Evolutionary conservation across 2,329 filamentous ascomycete genomes (phyloP), one percentile per base, ranked within the genome.

Genomic region (Coleophoma crateriformis): DNA sequence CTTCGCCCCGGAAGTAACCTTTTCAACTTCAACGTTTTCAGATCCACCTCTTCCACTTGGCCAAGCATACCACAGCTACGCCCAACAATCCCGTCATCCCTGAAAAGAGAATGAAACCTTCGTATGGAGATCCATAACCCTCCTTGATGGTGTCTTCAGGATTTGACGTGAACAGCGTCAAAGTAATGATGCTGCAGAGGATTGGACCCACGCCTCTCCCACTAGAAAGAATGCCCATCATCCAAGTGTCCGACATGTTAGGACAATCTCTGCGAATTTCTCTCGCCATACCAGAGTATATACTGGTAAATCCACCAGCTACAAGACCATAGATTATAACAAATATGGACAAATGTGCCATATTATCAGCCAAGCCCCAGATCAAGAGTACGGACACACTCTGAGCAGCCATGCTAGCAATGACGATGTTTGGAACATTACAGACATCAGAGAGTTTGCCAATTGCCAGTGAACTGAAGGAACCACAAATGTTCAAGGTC

Each of bases 131-230:
- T 4, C 72, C 71, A 53, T 76, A 79, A 0, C 70, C 75, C 27
- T 65, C 68, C 50, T 63, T 61, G 10, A 27, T 15, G 27, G 41
- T 33, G 11, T 22, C 12, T 71, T 70, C 78, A 22, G 74, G 68
- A 51, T 68, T 65, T 1, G 69, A 69, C 33, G 64, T 64, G 13
- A 82, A 61, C 46, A 82, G 61, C 1, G 64, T 69, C 47, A 78
- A 74, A 56, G 78, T 81, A 51, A 82, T 46, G 10, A 79, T 78
- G 0, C 79, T 79, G 3, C 69, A 77, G 2, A 69, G 68, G 38
- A 83, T 71, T 54, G 84, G 84, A 1, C 82, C 82, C 2, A 85
- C 67, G 0, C 82, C 82, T 38, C 82, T 69, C 1, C 79, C 81
- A 13, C 77, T 74, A 12, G 78, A 76, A 73, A 84, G 80, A 46